These are phyloP conservation scores for Rhodofomes roseus DNA, from an alignment of 1,284 basidiomycete species.

Conservation along the genomic window DNA sequence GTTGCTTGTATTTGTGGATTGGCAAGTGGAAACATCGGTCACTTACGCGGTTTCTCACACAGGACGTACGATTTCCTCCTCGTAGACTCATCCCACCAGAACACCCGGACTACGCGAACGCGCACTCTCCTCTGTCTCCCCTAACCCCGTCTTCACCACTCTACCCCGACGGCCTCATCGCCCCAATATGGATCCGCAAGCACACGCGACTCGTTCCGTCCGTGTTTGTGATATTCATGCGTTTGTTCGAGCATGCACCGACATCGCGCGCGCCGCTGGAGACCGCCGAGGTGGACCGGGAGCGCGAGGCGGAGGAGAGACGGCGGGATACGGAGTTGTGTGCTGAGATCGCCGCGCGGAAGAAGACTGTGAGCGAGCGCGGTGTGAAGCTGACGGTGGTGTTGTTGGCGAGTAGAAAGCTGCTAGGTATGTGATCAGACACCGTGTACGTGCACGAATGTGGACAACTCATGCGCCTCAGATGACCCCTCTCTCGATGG, in stretches of 20 bases:
- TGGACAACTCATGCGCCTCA: slow-evolving; percentile 22
- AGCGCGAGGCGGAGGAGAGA: slow-evolving; percentile 66
- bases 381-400: slow-evolving; percentile 94
- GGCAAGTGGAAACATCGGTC: no score
- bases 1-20: not conserved
- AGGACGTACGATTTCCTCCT: slow-evolving; percentile 81
- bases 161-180: slow-evolving; percentile 92
- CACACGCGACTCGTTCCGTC: slow-evolving; percentile 89
- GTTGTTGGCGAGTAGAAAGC: slow-evolving; percentile 81
- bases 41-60: slow-evolving; percentile 1
- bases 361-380: slow-evolving; percentile 77
- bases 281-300: slow-evolving; percentile 44
- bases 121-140: slow-evolving; percentile 89
- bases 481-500: slow-evolving; percentile 83
- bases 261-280: slow-evolving; percentile 49
- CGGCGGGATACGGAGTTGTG: slow-evolving; percentile 73
- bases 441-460: not conserved
- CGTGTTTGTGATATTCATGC: slow-evolving; percentile 88
- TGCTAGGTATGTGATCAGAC: slow-evolving; percentile 59
- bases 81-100: slow-evolving; percentile 67
- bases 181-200: slow-evolving; percentile 96
- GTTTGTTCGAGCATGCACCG: slow-evolving; percentile 65
- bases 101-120: slow-evolving; percentile 45
- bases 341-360: slow-evolving; percentile 73
- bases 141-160: slow-evolving; percentile 84